Base-by-base conservation (phyloP, 75 land plant genomes). In the Cunninghamia lanceolata region DNA sequence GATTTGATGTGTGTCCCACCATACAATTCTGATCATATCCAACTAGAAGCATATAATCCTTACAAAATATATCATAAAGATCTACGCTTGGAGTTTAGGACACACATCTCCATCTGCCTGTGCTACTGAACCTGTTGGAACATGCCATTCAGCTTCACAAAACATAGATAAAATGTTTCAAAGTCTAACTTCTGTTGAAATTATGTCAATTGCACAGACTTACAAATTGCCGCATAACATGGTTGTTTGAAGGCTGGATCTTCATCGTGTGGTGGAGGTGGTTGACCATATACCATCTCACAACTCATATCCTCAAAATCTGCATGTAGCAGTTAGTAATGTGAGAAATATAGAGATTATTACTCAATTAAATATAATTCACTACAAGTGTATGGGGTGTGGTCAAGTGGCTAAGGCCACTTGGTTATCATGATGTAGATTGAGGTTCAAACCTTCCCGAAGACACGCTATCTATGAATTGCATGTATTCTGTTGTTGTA, bases 281-380 rank as follows among this genome's bases (percentile, higher is more conserved):
- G 90, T 75, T 93, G 99, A 13, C 99, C 99, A 88, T 95, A 98
- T 7, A 98, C 86, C 99, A 98, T 98, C 38, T 98, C 99, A 86
- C 99, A 98, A 85, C 99, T 98, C 99, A 98, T 98, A 68, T 98
- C 99, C 90, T 98, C 99, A 91, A 98, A 98, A 95, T 98, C 99
- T 98, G 88, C 79, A 53, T 35, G 46, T 36, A 43, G 25, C 19
- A 42, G 46, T 79, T 42, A 43, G n/a, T 42, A 42, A 19, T 17
- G 81, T 78, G 81, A 42, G 15, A 80, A 80, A 80, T 9, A 28
- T 10, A 45, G 6, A 39, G 30, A 21, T 45, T 25, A 28, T n/a
- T 45, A n/a, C 25, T n/a, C 52, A 47, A n/a, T 0, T 45, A n/a
- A 21, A 80, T 80, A 19, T 25, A 80, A 14, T 80, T 45, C 16